Conservation (phyloP, 1,284 basidiomycete species). For the Austroboletus niveus region DNA sequence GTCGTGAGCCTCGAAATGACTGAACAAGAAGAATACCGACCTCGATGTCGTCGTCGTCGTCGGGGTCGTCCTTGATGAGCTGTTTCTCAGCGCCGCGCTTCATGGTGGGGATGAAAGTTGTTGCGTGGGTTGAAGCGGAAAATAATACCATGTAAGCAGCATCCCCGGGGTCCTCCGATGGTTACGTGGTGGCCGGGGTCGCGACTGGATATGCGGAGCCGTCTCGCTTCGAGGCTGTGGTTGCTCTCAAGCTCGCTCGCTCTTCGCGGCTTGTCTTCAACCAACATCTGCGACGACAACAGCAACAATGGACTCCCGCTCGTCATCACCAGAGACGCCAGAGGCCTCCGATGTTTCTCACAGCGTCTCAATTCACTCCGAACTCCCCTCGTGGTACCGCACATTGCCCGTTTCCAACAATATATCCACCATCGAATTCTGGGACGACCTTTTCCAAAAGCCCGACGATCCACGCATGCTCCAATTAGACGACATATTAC, state of each 20-base stretch:
- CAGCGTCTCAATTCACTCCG: slow-evolving; percentile 48
- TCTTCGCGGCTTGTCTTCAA: slow-evolving; percentile 2
- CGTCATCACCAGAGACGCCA: slow-evolving; percentile 67
- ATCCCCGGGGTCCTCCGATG: slow-evolving; percentile 12
- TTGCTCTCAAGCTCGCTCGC: background rate
- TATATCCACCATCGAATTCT: slow-evolving; percentile 34
- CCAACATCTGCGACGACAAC: slow-evolving; percentile 56
- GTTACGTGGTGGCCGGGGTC: slow-evolving; percentile 13
- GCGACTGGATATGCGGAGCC: too few species aligned
- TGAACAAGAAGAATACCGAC: slow-evolving; percentile 19
- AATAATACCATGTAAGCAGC: slow-evolving; percentile 24
- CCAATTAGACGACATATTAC: slow-evolving; percentile 66
- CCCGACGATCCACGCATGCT: slow-evolving; percentile 53
- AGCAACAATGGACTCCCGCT: slow-evolving; percentile 60
- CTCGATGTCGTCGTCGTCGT: slow-evolving; percentile 39
- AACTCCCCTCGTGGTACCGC: slow-evolving; percentile 60
- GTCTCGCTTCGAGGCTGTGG: background rate
- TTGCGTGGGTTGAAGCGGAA: background rate
- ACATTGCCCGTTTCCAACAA: slow-evolving; percentile 40
- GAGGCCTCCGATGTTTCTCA: slow-evolving; percentile 55
- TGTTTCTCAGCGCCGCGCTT: slow-evolving; percentile 78
- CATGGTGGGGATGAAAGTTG: slow-evolving; percentile 38
- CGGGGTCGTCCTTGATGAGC: slow-evolving; percentile 57
- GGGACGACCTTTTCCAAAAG: slow-evolving; percentile 39
- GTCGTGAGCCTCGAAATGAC: slow-evolving; percentile 4